Evolutionary conservation across 768 basidiomycete species (phyloP).

Genomic region (Tremella yokohamensis): DNA sequence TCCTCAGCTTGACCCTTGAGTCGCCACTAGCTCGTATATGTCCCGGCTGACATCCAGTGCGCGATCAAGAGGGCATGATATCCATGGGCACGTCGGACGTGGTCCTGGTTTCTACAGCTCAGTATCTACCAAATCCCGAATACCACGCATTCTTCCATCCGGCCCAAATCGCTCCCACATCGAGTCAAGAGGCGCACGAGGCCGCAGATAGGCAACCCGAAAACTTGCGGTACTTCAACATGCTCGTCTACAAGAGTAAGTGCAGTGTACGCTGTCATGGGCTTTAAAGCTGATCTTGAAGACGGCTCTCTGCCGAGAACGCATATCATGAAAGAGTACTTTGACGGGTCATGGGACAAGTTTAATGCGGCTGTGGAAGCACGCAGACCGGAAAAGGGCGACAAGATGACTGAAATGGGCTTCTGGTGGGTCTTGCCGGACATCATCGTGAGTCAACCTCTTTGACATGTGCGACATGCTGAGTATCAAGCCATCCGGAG

Average conservation of each 20-base stretch:
- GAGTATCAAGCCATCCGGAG: conserved; percentile 59
- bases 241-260: conserved; percentile 84
- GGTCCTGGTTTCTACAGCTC: conserved; percentile 64
- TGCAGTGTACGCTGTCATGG: not conserved
- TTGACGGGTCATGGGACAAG: conserved; percentile 61
- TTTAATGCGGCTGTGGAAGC: conserved; percentile 64
- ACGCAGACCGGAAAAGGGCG: conserved; percentile 18
- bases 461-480: not conserved
- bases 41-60: not conserved
- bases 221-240: conserved; percentile 62
- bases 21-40: not conserved
- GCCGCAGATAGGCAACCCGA: conserved; percentile 25
- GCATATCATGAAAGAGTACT: conserved; percentile 66
- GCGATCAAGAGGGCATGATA: conserved; percentile 68
- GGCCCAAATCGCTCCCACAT: conserved; percentile 66
- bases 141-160: conserved; percentile 53
- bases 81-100: conserved; percentile 88
- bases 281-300: conserved; percentile 4
- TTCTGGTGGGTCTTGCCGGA: conserved; percentile 81
- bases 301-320: conserved; percentile 73
- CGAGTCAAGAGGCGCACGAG: conserved; percentile 63
- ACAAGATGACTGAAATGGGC: conserved; percentile 54
- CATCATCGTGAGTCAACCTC: conserved; percentile 59
- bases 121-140: conserved; percentile 53
- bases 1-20: conserved; percentile 56